Conservation (phyloP, 768 basidiomycete species). For the Mycena polygramma region DNA sequence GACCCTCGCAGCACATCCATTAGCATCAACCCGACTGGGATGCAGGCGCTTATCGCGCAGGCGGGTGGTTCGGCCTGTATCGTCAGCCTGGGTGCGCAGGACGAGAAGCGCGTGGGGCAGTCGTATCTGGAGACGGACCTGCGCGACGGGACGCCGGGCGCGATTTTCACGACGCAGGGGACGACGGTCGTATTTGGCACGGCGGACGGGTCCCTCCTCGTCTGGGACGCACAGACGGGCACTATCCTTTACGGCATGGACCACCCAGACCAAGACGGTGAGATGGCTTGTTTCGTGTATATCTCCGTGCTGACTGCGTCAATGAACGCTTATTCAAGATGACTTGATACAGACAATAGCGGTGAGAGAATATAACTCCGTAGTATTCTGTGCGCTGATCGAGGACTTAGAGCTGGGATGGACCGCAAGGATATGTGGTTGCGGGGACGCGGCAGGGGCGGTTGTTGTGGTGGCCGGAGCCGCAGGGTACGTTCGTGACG, state of each 20-base stretch:
- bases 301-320: conserved; percentile 32
- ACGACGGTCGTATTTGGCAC: conserved; percentile 70
- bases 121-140: conserved; percentile 61
- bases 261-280: conserved; percentile 71
- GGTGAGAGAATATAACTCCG: conserved; percentile 45
- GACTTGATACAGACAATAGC: conserved; percentile 58
- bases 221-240: conserved; percentile 72
- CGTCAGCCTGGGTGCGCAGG: conserved; percentile 62
- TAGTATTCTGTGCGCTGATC: conserved; percentile 33
- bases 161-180: conserved; percentile 66
- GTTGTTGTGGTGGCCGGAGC: conserved; percentile 71
- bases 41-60: conserved; percentile 67
- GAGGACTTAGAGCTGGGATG: conserved; percentile 60
- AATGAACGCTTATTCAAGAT: conserved; percentile 45
- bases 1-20: conserved; percentile 59
- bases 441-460: conserved; percentile 70
- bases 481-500: conserved; percentile 35
- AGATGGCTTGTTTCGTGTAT: conserved; percentile 36
- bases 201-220: conserved; percentile 66
- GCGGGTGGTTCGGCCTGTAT: conserved; percentile 64
- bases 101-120: conserved; percentile 67
- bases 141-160: conserved; percentile 55
- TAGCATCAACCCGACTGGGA: conserved; percentile 62
- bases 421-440: conserved; percentile 59
- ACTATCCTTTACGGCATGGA: conserved; percentile 70